Conservation (phyloP, 148 eudicot species). For the Persicaria maculosa region DNA sequence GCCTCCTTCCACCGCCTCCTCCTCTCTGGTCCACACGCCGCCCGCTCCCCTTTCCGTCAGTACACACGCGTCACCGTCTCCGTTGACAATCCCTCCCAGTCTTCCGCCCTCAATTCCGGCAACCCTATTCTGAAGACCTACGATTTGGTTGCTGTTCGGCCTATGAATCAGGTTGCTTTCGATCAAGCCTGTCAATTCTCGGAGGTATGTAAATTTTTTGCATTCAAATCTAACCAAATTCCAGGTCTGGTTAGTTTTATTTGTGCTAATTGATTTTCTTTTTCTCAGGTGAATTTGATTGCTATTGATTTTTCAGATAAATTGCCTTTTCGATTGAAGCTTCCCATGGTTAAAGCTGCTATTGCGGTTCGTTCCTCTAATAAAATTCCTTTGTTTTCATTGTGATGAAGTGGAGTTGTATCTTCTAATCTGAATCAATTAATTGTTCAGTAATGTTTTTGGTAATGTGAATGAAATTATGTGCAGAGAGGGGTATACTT, state of each 20-base stretch:
- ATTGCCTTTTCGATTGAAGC: slow-evolving; percentile 78
- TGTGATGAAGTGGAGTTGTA: background rate
- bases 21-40: slow-evolving; percentile 27
- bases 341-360: slow-evolving; percentile 63
- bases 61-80: slow-evolving; percentile 63
- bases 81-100: slow-evolving; percentile 47
- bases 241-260: background rate
- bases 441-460: background rate
- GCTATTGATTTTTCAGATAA: slow-evolving; percentile 77
- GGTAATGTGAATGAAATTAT: slow-evolving; percentile 11
- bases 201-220: slow-evolving; percentile 33
- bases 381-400: background rate
- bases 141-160: slow-evolving; percentile 75
- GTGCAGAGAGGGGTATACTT: slow-evolving; percentile 79
- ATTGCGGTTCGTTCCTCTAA: slow-evolving; percentile 44
- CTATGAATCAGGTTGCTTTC: slow-evolving; percentile 63
- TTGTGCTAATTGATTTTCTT: background rate
- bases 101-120: slow-evolving; percentile 61
- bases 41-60: slow-evolving; percentile 52
- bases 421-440: background rate
- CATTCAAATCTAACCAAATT: background rate
- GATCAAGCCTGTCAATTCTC: slow-evolving; percentile 62
- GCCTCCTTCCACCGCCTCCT: slow-evolving; percentile 51
- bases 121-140: slow-evolving; percentile 70
- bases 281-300: slow-evolving; percentile 62